Evolutionary conservation across 73 alveolate genomes (phyloP), one percentile per base, ranked within the genome.

Genomic region (Loxodes magnus): DNA sequence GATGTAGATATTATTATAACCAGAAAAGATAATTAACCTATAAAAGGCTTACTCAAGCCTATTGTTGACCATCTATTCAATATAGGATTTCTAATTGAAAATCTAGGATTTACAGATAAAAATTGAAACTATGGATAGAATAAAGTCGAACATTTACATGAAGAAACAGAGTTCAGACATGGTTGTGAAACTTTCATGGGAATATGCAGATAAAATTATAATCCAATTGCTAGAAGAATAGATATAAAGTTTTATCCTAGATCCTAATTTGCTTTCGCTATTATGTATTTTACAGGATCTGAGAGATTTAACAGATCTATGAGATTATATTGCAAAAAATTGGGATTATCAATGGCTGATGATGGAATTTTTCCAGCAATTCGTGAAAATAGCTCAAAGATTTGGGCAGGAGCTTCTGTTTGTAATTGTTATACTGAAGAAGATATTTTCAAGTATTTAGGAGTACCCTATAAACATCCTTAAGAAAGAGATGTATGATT

Each of bases 1-100:
- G 98, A 90, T 74, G 75, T 90, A 48, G 98, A 90, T 67, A 70
- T 90, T 5, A 65, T 90, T 43, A 86, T 90, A 16, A 82, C 96
- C 35, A 65, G 86, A 72, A 79, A 71, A 38, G 83, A 82, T 73
- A 77, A 77, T 15, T 64, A 80, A 7, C 58, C 56, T 30, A 66
- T 73, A 41, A 55, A 74, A 7, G 93, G 88, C 23, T 80, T 87
- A 6, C 55, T 90, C 44, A 74, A 65, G 39, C 49, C 70, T 38
- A 56, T 87, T 31, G 78, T 90, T 26, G 62, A 52, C 21, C 56
- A 51, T 57, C 72, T 90, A 44, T 81, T 65, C 14, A 76, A 77
- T 42, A 72, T 41, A 28, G 86, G 81, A 10, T 63, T 90, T n/a
- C 52, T 86, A 17, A 59, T 72, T 24, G 95, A 90, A 31, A 66